These are phyloP conservation scores for Myriangium duriaei DNA, from an alignment of 2,329 filamentous ascomycete species.

Conservation along the genomic window DNA sequence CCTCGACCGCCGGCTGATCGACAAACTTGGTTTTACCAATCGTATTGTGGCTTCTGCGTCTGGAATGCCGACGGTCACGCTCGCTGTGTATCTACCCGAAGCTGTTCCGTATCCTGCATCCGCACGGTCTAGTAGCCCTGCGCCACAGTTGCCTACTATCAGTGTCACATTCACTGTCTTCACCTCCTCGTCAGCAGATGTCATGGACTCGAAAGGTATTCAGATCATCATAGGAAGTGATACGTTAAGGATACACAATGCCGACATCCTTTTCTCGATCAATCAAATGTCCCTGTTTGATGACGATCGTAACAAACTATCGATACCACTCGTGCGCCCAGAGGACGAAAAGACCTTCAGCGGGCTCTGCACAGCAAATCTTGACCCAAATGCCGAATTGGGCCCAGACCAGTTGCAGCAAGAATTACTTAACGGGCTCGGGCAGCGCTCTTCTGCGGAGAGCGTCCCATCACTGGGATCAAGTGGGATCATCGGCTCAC, in stretches of 20 bases:
- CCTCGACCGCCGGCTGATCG: constrained; percentile 63
- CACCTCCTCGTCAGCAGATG: neutral
- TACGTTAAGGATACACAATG: constrained; percentile 70
- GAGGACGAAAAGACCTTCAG: constrained; percentile 77
- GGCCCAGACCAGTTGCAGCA: constrained; percentile 4
- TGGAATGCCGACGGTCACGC: constrained; percentile 58
- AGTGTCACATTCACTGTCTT: constrained; percentile 63
- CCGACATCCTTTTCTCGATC: constrained; percentile 82
- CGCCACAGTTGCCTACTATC: constrained; percentile 69
- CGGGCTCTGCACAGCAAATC: constrained; percentile 51
- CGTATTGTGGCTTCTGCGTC: constrained; percentile 25
- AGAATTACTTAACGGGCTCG: constrained; percentile 21
- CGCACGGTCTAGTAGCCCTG: constrained; percentile 59
- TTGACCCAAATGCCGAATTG: constrained; percentile 1
- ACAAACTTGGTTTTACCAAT: constrained; percentile 58
- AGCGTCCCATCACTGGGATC: constrained; percentile 4
- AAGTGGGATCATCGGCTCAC: constrained; percentile 1
- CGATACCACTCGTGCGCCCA: constrained; percentile 81
- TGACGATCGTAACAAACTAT: constrained; percentile 73
- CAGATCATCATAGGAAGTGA: constrained; percentile 88
- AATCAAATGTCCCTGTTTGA: constrained; percentile 82
- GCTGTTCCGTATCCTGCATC: constrained; percentile 69
- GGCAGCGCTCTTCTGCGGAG: constrained; percentile 13
- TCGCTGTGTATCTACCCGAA: constrained; percentile 82
- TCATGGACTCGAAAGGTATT: constrained; percentile 43